phyloP scores from a whole-genome alignment of 2,329 filamentous ascomycete genomes.

The Aspergillus sojae region DNA sequence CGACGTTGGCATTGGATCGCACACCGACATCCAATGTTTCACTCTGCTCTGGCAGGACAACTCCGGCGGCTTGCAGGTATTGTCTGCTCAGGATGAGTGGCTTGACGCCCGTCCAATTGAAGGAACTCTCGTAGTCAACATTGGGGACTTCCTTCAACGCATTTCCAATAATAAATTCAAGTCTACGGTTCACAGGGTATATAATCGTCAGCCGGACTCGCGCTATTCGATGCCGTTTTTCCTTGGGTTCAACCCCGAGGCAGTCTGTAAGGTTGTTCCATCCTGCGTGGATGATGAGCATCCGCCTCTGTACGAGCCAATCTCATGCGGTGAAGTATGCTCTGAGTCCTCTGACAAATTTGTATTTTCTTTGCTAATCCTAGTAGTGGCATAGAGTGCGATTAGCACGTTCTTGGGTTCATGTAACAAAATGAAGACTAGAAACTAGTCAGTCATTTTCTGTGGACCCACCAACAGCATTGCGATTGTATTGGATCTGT shows the following conservation, averaged over 20 bases:
- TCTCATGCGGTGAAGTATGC: slow-evolving; percentile 51
- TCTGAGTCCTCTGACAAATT: not conserved
- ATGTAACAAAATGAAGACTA: not conserved
- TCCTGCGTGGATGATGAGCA: slow-evolving; percentile 51
- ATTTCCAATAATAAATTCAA: slow-evolving; percentile 55
- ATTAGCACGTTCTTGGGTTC: not conserved
- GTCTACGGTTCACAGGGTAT: slow-evolving; percentile 56
- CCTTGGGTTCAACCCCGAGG: slow-evolving; percentile 58
- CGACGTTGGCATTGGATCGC: slow-evolving; percentile 51
- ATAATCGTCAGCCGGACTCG: slow-evolving; percentile 34
- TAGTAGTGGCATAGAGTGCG: not conserved
- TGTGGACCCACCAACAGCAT: not conserved
- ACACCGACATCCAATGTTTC: slow-evolving; percentile 54
- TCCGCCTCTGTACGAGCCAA: slow-evolving; percentile 54
- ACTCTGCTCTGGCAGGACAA: slow-evolving; percentile 53
- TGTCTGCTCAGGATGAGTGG: slow-evolving; percentile 41
- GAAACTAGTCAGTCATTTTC: not conserved
- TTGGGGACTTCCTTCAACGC: slow-evolving; percentile 57
- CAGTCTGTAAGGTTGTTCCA: slow-evolving; percentile 43
- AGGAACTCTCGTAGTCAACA: slow-evolving; percentile 55
- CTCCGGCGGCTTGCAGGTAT: slow-evolving; percentile 48
- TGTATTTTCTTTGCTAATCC: not conserved
- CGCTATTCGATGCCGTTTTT: slow-evolving; percentile 62
- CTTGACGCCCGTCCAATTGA: slow-evolving; percentile 37
- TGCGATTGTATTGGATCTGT: not conserved